Base-by-base conservation (phyloP, 2,329 filamentous ascomycete species). In the Ophiosphaerella narmari region DNA sequence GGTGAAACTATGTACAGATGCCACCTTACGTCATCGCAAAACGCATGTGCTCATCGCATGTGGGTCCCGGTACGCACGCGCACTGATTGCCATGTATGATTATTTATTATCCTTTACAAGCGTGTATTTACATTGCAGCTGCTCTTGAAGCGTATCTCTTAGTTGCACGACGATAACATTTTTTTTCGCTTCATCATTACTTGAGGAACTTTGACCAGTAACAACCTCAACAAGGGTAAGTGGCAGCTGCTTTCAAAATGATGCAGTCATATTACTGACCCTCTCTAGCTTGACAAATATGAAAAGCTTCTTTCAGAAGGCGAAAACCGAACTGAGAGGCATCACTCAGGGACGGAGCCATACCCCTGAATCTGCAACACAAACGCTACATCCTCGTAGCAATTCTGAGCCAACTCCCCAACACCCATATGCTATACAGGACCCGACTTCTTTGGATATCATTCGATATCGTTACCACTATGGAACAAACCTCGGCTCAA, bases 391-490 rank as follows among this genome's bases (percentile, higher is more conserved):
- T 37, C 50, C 6, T 5, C 21, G n/a, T 14, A 37, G 11, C 33
- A 24, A 37, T 18, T 26, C 52, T 55, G 29, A 37, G 33, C 8
- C 45, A 45, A 8, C 52, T 57, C 36, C 39, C 39, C 36, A 23
- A 18, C 39, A 56, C n/a, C 56, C 59, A 2, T 65, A 65, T 9
- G 53, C 55, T 16, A 76, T 80, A 50, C 70, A 65, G 44, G 50
- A 63, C 7, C 75, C 76, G 5, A 74, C 73, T 5, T 46, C 65
- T 1, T 58, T 69, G 46, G 77, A 74, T 43, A 72, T 83, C 16
- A 65, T 80, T 24, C 75, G 80, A 43, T 86, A 85, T 60, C 79
- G 83, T 36, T 84, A 83, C 56, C 82, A 85, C 50, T 80, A 85
- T 62, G 83, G 82, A 7, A 78, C 77, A 1, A 86, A 86, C 50